Conservation (phyloP, 768 basidiomycete genomes). For the Mycena vitilis region DNA sequence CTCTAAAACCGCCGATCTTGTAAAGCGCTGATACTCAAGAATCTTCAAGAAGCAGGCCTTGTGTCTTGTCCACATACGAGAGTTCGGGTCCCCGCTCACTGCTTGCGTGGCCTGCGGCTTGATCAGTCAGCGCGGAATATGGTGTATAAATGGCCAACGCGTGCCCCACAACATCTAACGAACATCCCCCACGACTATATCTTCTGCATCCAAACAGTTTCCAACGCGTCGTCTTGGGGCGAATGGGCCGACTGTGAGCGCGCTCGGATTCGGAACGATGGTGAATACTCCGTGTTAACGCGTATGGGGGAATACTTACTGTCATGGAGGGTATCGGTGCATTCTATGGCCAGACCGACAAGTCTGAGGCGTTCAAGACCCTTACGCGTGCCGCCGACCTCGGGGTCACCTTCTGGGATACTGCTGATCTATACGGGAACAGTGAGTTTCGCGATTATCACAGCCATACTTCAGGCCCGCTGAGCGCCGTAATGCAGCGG, state of each 20-base stretch:
- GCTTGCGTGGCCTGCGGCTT: slow-evolving; percentile 22
- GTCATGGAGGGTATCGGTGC: slow-evolving; percentile 28
- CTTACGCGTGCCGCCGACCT: slow-evolving; percentile 35
- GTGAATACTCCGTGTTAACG: slow-evolving; percentile 35
- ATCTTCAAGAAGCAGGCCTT: neutral
- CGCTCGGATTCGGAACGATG: slow-evolving; percentile 63
- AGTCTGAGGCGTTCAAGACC: slow-evolving; percentile 30
- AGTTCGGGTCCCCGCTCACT: neutral
- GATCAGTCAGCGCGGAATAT: neutral
- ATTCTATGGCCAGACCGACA: slow-evolving; percentile 34
- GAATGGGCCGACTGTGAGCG: slow-evolving; percentile 45
- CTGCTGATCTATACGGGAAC: slow-evolving; percentile 39
- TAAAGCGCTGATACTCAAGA: no score
- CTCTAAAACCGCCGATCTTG: no score
- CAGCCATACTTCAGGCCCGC: neutral
- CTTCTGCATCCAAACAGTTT: slow-evolving; percentile 10
- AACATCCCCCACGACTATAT: neutral
- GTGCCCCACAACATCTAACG: no score
- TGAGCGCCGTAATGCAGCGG: slow-evolving; percentile 32
- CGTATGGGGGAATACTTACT: no score
- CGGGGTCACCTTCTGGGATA: slow-evolving; percentile 40
- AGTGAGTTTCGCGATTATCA: slow-evolving; percentile 11
- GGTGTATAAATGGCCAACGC: neutral
- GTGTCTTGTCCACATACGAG: neutral
- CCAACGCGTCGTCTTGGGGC: slow-evolving; percentile 36